These are phyloP conservation scores for Saccharomycopsis guyanensis DNA, from an alignment of 805 yeast species.

Conservation along the genomic window DNA sequence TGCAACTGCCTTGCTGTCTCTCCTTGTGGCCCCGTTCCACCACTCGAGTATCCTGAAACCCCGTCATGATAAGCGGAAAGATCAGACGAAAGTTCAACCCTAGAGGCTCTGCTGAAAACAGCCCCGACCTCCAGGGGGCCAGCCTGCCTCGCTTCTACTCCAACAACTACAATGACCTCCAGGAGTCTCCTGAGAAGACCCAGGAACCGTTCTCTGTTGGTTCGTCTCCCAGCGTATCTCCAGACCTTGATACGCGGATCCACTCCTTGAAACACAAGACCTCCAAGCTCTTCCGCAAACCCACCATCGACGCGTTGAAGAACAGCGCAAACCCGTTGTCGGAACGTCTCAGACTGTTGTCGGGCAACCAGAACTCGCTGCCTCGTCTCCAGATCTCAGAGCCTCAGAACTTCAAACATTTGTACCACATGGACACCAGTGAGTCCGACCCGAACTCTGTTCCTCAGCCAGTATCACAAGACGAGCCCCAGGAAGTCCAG, in stretches of 20 bases:
- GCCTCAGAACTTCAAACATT: conserved; percentile 19
- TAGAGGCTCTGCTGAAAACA: neutral
- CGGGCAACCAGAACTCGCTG: neutral
- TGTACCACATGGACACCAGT: conserved; percentile 18
- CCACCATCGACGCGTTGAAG: neutral
- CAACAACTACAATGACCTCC: neutral
- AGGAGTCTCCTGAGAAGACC: neutral
- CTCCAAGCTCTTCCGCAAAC: conserved; percentile 5
- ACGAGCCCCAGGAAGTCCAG: neutral
- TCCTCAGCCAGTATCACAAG: neutral
- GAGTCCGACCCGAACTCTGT: neutral
- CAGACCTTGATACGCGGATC: no score
- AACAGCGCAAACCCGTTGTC: neutral
- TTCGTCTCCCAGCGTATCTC: no score
- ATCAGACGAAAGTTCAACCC: neutral
- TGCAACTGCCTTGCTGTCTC: no score
- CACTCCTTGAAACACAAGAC: conserved; percentile 14
- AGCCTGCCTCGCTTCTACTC: neutral
- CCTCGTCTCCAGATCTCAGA: conserved; percentile 7
- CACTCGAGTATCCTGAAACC: no score
- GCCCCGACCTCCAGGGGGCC: neutral
- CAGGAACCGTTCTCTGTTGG: neutral
- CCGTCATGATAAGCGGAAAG: neutral
- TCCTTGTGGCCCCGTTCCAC: no score
- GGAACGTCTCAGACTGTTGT: neutral